Conservation (phyloP, 352 stramenopile genomes). For the Phytophthora pluvialis region DNA sequence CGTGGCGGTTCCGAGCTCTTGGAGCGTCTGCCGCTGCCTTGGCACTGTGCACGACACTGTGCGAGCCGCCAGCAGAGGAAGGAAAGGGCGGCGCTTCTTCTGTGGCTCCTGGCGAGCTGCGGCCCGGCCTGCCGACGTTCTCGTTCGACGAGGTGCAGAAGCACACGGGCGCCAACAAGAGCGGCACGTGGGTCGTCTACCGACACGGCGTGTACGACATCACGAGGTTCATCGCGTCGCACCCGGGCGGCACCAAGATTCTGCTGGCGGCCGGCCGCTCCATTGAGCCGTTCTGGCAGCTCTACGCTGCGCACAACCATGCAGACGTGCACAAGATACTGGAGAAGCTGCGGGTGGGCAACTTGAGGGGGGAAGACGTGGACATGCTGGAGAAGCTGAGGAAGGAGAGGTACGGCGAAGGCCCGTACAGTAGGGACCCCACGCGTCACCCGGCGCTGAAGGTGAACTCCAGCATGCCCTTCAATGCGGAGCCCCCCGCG, state of each 20-base stretch:
- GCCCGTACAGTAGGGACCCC: conserved; percentile 95
- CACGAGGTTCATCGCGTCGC: conserved; percentile 94
- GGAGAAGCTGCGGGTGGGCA: conserved; percentile 91
- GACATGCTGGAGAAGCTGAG: conserved; percentile 83
- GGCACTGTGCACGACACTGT: conserved; percentile 16
- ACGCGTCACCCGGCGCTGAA: conserved; percentile 86
- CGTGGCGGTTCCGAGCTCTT: conserved; percentile 9
- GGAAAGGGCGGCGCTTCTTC: conserved; percentile 6
- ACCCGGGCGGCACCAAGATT: conserved; percentile 94
- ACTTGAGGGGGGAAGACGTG: conserved; percentile 88
- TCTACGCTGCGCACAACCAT: conserved; percentile 97
- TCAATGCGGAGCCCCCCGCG: conserved; percentile 95
- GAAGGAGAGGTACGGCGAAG: conserved; percentile 86
- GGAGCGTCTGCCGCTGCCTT: conserved; percentile 21
- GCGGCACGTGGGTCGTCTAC: conserved; percentile 94
- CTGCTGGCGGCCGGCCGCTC: conserved; percentile 85
- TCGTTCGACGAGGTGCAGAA: conserved; percentile 73
- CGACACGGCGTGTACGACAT: conserved; percentile 96
- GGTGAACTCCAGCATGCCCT: conserved; percentile 94
- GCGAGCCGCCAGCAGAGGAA: conserved; percentile 29
- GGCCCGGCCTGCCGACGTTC: conserved; percentile 64
- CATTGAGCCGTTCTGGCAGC: conserved; percentile 95
- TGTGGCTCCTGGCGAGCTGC: conserved; percentile 39
- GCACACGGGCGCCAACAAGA: conserved; percentile 73
- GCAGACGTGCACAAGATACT: conserved; percentile 93